Base-by-base conservation (phyloP, 495 filamentous ascomycete species). In the Beverwykella pulmonaria region DNA sequence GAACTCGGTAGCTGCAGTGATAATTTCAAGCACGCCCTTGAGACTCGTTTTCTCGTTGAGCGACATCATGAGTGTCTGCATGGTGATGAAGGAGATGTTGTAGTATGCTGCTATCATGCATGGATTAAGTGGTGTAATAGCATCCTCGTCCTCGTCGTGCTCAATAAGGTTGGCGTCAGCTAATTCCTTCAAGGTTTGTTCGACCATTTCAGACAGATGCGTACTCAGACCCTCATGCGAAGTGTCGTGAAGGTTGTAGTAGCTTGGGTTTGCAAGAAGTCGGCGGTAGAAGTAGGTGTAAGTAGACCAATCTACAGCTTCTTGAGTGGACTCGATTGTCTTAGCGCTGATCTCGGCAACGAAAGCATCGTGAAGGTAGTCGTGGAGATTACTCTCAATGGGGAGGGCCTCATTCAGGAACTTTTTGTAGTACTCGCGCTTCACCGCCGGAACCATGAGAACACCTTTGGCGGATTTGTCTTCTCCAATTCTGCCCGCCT, bases 31-130 rank as follows among this genome's bases (percentile, higher is more conserved):
- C 32, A 99, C 94, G 44, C 90, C 91, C 82, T 97, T 98, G 61
- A 98, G 85, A 79, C 96, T 97, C 3, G 92, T 97, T 61, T 88
- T 90, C 46, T 84, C 87, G 1, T 83, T 92, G 29, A 99, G 81
- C 23, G 95, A 98, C n/a, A 98, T 82, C n/a, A 98, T 81, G 83
- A 98, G 96, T 4, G 95, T 99, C 78, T 99, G 93, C 94, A 98
- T 98, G 23, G 94, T 99, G 77, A 96, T 89, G 79, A 97, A 97
- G 19, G 95, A 98, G 66, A 99, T 96, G 75, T 97, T 97, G 84
- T 98, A 99, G 80, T 98, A 98, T 1, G 94, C 92, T 7, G 91
- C 92, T 73, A 99, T 98, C 91, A 95, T 97, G 39, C 93, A 93
- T 0, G 94, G 89, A 70, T 99, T 97, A 66, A 95, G 83, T 22